Percentiles rank a stretch among this genome's conserved stretches.
phyloP scores from a whole-genome alignment of 305 asterid species.

The Ajuga reptans region DNA sequence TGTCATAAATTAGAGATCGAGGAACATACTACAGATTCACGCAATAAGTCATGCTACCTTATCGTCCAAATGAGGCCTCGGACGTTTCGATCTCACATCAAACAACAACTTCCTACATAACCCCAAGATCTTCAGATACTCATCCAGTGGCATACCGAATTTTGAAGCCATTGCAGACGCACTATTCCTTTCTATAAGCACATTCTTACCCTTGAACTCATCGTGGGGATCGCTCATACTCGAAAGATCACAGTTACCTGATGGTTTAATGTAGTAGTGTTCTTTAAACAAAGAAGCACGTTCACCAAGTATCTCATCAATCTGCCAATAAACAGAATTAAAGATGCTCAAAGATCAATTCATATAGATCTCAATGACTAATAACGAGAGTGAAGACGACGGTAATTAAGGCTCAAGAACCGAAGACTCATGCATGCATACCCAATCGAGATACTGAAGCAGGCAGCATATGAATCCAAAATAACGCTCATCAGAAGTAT shows the following conservation, averaged over 20 bases:
- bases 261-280: conserved; percentile 70
- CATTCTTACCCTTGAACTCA: conserved; percentile 80
- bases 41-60: conserved; percentile 41
- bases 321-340: conserved; percentile 24
- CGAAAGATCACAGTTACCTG: conserved; percentile 91
- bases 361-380: neutral
- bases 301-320: conserved; percentile 62
- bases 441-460: neutral
- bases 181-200: conserved; percentile 61
- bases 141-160: conserved; percentile 42
- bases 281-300: conserved; percentile 59
- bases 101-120: conserved; percentile 52
- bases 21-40: neutral
- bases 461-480: neutral
- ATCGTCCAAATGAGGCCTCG: conserved; percentile 80
- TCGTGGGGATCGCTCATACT: conserved; percentile 79
- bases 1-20: neutral
- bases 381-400: neutral
- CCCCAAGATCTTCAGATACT: conserved; percentile 57
- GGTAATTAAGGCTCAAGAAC: neutral
- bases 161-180: conserved; percentile 65
- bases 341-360: neutral
- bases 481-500: neutral
- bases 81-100: conserved; percentile 53
- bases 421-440: neutral